A percentile compares a stretch with the other conserved stretches of the same genome.
These are phyloP conservation scores for Pascua sp. DNA, from an alignment of 1,284 basidiomycete genomes.

Conservation along the genomic window DNA sequence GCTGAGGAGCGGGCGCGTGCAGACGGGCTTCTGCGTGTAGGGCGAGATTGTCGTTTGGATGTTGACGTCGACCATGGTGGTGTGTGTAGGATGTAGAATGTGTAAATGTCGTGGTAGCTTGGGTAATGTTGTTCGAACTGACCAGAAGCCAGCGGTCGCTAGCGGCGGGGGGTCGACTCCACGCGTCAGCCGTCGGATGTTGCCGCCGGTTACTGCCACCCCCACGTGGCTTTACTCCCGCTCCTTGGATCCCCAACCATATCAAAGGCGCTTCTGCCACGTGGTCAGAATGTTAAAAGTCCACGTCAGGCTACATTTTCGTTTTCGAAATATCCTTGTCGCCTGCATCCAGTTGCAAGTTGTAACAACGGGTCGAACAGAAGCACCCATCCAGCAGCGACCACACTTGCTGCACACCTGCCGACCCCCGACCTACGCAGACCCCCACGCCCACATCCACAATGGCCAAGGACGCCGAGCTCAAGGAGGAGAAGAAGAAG, in stretches of 20 bases:
- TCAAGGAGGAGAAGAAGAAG: conserved; percentile 51
- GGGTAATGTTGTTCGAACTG: no score
- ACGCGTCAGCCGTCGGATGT: no score
- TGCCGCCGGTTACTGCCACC: no score
- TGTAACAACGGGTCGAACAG: background rate
- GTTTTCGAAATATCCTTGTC: background rate
- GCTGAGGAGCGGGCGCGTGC: conserved; percentile 48
- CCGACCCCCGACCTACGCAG: background rate
- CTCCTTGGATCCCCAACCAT: no score
- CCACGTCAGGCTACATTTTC: no score
- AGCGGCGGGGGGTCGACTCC: no score
- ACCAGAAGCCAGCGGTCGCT: no score
- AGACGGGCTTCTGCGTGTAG: conserved; percentile 50
- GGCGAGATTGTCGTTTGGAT: conserved; percentile 56
- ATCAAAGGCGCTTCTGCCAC: no score
- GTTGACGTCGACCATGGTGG: conserved; percentile 30
- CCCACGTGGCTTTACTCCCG: no score
- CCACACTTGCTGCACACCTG: background rate
- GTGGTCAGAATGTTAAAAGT: no score
- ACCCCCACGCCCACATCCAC: conserved; percentile 13
- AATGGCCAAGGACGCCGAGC: conserved; percentile 48
- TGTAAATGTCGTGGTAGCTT: background rate
- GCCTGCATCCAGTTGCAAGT: background rate
- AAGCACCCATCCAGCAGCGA: background rate
- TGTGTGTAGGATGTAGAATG: background rate